Conservation (phyloP, 108 stramenopile species). For the Cyclotella baltica region DNA sequence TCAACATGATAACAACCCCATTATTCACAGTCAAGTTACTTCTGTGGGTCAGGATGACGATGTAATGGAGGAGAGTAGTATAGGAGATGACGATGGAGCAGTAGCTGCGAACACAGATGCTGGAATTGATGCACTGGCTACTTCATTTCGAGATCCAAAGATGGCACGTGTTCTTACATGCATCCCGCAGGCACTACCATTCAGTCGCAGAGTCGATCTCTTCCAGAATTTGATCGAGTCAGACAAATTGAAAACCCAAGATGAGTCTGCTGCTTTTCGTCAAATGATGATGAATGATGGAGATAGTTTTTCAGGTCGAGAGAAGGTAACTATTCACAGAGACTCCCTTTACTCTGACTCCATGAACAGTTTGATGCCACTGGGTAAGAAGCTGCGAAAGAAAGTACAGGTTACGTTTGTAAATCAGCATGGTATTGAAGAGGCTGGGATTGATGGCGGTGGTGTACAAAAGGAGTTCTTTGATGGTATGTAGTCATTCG, state of each 20-base stretch:
- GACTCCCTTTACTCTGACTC: slow-evolving; percentile 81
- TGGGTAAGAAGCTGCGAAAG: slow-evolving; percentile 76
- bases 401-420: slow-evolving; percentile 94
- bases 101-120: slow-evolving; percentile 28
- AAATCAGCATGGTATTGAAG: slow-evolving; percentile 91
- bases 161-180: slow-evolving; percentile 84
- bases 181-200: slow-evolving; percentile 88
- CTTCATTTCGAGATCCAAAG: slow-evolving; percentile 80
- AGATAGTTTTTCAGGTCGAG: slow-evolving; percentile 56
- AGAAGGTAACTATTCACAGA: slow-evolving; percentile 73
- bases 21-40: slow-evolving; percentile 50
- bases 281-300: slow-evolving; percentile 58
- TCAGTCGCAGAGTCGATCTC: slow-evolving; percentile 79
- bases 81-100: slow-evolving; percentile 20
- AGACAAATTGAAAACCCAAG: slow-evolving; percentile 65
- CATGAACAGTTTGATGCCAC: slow-evolving; percentile 67
- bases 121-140: slow-evolving; percentile 76
- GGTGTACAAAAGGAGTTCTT: slow-evolving; percentile 96
- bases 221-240: slow-evolving; percentile 76
- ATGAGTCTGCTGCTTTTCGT: slow-evolving; percentile 43
- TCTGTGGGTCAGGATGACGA: slow-evolving; percentile 40
- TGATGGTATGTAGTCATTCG: slow-evolving; percentile 14
- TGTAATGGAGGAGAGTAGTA: slow-evolving; percentile 39
- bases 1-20: slow-evolving; percentile 58
- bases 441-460: slow-evolving; percentile 99